Base-by-base conservation (phyloP, 108 stramenopile genomes). In the Bacterosira constricta region DNA sequence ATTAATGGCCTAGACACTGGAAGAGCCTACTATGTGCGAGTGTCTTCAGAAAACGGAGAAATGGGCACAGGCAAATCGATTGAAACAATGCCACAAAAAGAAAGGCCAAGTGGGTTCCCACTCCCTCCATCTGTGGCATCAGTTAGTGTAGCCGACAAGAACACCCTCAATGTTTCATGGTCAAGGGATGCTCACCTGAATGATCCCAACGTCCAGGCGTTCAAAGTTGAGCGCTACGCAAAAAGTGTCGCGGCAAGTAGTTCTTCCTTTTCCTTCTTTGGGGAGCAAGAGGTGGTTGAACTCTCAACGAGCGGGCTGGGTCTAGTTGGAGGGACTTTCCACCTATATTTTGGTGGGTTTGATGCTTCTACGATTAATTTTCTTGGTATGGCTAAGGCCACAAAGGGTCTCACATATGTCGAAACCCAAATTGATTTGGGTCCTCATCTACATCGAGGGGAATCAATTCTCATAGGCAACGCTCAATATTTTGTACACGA, bases 1-100 rank as follows among this genome's bases (percentile, higher is more conserved):
- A 85, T 85, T 47, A 27, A 65, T 41, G 73, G 69, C n/a, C 36
- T 86, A 27, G n/a, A 17, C 7, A 36, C 84, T 27, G 89, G 82
- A 6, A 32, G 30, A 30, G 6, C 61, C 10, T 92, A 90, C 73
- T 86, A 81, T 51, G 83, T 92, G 50, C 82, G 93, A 3, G 85
- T 92, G n/a, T 70, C 71, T 4, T 83, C 91, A 4, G 71, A 76
- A 39, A 94, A 90, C 55, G 65, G 69, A 35, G 73, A 70, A 53
- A 63, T 71, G 55, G 77, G 86, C 38, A 69, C 74, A 12, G 81
- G 84, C 10, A 54, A 52, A 53, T 60, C 71, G 18, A 25, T 79
- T 10, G 35, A 38, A 54, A 77, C 75, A 1, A n/a, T 11, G 11
- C 86, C 89, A 13, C 20, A 57, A 15, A 55, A 57, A 8, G 66